Evolutionary conservation across 164 flowering plant species (phyloP).

Genomic region (Pachysandra terminalis): DNA sequence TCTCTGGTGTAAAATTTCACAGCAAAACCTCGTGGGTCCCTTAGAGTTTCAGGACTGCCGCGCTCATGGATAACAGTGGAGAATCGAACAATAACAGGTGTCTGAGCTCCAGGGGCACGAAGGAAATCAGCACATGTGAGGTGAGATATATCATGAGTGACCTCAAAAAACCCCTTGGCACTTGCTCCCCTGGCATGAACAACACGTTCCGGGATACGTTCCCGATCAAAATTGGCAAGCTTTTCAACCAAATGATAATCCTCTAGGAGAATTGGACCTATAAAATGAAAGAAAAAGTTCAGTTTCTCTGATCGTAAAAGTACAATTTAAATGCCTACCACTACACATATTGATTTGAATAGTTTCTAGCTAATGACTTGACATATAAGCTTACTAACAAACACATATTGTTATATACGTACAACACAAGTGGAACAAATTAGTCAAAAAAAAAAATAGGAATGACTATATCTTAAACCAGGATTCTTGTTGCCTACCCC

Average conservation of each 20-base stretch:
- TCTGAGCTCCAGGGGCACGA: slow-evolving; percentile 95
- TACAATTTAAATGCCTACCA: too few relatives aligned
- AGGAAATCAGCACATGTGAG: slow-evolving; percentile 96
- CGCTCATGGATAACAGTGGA: slow-evolving; percentile 96
- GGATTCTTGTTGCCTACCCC: too few relatives aligned
- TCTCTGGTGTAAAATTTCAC: slow-evolving; percentile 92
- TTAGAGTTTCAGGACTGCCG: slow-evolving; percentile 96
- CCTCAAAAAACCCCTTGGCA: slow-evolving; percentile 99
- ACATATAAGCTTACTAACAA: too few relatives aligned
- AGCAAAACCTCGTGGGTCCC: slow-evolving; percentile 92
- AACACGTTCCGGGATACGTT: slow-evolving; percentile 96
- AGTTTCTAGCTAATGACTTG: too few relatives aligned
- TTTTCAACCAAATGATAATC: slow-evolving; percentile 95
- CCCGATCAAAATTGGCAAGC: slow-evolving; percentile 86
- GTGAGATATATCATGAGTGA: slow-evolving; percentile 84
- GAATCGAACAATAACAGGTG: slow-evolving; percentile 90
- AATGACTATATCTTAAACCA: too few relatives aligned
- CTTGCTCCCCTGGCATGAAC: slow-evolving; percentile 99
- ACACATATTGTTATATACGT: too few relatives aligned
- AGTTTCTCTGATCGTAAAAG: background rate
- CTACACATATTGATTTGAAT: too few relatives aligned
- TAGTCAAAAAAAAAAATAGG: too few relatives aligned
- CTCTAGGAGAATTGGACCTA: slow-evolving; percentile 99
- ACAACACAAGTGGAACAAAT: too few relatives aligned
- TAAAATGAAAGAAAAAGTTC: slow-evolving; percentile 11